phyloP scores from a whole-genome alignment of 164 flowering plant genomes.

The Nymphaea colorata region DNA sequence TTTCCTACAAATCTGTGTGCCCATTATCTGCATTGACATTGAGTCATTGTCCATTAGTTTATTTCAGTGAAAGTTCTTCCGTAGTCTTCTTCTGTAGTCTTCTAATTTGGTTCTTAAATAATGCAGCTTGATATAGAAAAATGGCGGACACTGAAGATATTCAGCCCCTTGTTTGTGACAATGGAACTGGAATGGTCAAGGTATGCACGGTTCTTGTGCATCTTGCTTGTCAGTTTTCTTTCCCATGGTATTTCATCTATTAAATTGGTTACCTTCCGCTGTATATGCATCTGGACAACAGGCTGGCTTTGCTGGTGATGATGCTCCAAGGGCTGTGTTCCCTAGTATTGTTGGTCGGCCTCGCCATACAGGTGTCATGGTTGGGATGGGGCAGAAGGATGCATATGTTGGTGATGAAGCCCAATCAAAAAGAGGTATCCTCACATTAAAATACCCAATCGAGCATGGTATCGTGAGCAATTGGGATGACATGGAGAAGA shows the following conservation, averaged over 20 bases:
- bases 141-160: constrained; percentile 58
- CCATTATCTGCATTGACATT: too few relatives aligned
- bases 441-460: constrained; percentile 60
- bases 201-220: constrained; percentile 6
- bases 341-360: constrained; percentile 66
- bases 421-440: constrained; percentile 60
- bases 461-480: constrained; percentile 79
- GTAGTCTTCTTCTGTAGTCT: not conserved
- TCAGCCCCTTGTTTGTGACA: constrained; percentile 56
- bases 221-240: not conserved
- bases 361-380: constrained; percentile 65
- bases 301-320: constrained; percentile 84
- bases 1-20: too few relatives aligned
- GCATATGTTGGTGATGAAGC: constrained; percentile 70
- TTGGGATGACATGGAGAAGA: constrained; percentile 84
- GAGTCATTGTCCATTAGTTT: not conserved
- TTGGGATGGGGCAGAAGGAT: constrained; percentile 67
- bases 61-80: not conserved
- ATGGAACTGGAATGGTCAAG: constrained; percentile 68
- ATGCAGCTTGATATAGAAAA: constrained; percentile 9
- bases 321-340: constrained; percentile 75
- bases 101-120: not conserved
- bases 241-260: constrained; percentile 1
- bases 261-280: not conserved
- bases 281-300: constrained; percentile 3